Conservation (phyloP, 2,329 filamentous ascomycete species). For the Ustulina deusta region DNA sequence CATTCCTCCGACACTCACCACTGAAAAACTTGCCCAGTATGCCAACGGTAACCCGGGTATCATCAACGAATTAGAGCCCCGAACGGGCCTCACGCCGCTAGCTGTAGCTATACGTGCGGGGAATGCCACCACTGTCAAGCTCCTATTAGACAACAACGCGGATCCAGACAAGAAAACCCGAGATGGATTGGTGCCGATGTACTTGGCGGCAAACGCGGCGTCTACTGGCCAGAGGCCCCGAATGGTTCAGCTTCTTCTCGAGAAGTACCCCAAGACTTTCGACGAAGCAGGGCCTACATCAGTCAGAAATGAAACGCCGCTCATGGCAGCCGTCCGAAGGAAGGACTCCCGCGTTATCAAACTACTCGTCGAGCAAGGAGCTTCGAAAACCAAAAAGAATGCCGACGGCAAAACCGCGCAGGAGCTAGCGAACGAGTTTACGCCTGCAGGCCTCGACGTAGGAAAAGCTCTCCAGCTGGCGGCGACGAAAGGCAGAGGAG, state of each 20-base stretch:
- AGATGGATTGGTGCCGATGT: conserved; percentile 37
- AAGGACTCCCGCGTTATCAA: conserved; percentile 33
- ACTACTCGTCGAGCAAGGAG: conserved; percentile 35
- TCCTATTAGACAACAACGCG: conserved; percentile 37
- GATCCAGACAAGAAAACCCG: conserved; percentile 33
- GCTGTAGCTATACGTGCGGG: conserved; percentile 32
- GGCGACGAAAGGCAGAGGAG: conserved; percentile 35
- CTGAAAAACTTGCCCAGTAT: conserved; percentile 23
- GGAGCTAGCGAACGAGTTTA: conserved; percentile 26
- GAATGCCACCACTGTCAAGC: conserved; percentile 28
- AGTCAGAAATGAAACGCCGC: conserved; percentile 31
- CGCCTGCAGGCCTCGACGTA: conserved; percentile 23
- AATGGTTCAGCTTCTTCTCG: conserved; percentile 40
- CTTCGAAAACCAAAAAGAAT: conserved; percentile 37
- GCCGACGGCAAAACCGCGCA: conserved; percentile 30
- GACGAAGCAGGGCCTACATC: conserved; percentile 31
- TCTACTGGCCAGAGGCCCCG: conserved; percentile 19
- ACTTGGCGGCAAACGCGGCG: conserved; percentile 36
- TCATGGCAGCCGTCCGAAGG: conserved; percentile 38
- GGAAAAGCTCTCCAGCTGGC: conserved; percentile 29
- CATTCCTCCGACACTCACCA: conserved; percentile 25
- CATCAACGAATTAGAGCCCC: conserved; percentile 22
- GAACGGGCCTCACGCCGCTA: conserved; percentile 36
- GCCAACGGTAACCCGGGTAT: conserved; percentile 19
- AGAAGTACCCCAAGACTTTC: conserved; percentile 33